phyloP scores from a whole-genome alignment of 1,284 basidiomycete species.

The Leccinum fallax region DNA sequence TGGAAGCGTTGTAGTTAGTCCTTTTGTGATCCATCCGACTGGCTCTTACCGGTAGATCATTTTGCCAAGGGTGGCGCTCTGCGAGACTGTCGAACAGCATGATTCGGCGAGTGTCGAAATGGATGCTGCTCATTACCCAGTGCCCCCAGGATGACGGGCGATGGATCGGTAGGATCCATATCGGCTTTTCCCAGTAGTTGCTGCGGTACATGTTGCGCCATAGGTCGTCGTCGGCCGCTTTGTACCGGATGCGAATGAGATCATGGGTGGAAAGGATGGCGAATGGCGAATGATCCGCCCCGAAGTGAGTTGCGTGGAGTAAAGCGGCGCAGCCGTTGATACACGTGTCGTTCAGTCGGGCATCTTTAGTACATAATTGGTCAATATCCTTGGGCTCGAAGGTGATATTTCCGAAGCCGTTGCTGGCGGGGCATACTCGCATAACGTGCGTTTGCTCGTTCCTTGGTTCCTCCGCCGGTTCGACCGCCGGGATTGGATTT shows the following conservation, averaged over 20 bases:
- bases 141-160: constrained; percentile 5
- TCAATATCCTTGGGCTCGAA: not conserved
- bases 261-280: constrained; percentile 14
- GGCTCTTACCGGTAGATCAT: not conserved
- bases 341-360: constrained; percentile 14
- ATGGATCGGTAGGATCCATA: constrained; percentile 21
- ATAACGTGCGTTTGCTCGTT: not conserved
- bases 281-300: not conserved
- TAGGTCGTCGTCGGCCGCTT: constrained; percentile 6
- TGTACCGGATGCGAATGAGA: constrained; percentile 6
- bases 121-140: constrained; percentile 12
- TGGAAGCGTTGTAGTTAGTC: not conserved
- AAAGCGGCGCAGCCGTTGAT: constrained; percentile 15
- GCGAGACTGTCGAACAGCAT: constrained; percentile 17
- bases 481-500: not conserved
- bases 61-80: constrained; percentile 8
- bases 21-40: not conserved
- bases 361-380: not conserved
- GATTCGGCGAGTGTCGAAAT: not conserved
- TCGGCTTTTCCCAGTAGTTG: constrained; percentile 11
- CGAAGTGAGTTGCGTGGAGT: not conserved
- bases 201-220: constrained; percentile 9
- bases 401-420: not conserved
- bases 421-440: not conserved
- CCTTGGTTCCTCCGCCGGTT: not conserved